A percentile compares a stretch with the other conserved stretches of the same genome.
phyloP scores from a whole-genome alignment of 495 filamentous ascomycete species.

The Darksidea phi region DNA sequence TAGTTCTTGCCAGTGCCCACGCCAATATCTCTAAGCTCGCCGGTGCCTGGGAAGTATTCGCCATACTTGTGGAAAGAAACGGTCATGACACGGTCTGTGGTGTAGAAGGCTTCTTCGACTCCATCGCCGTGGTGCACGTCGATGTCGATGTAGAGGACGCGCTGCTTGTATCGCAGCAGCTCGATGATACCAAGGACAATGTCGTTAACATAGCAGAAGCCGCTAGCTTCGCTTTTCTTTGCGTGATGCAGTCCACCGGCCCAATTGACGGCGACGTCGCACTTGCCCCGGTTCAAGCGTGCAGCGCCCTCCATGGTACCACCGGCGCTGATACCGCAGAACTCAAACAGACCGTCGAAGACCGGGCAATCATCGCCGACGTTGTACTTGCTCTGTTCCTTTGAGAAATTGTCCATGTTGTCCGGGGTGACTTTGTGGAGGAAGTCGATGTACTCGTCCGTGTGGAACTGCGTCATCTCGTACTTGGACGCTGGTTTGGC shows the following conservation, averaged over 20 bases:
- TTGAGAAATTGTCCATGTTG: conserved; percentile 92
- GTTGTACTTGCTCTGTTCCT: conserved; percentile 95
- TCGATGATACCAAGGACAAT: conserved; percentile 96
- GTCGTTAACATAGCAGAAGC: conserved; percentile 98
- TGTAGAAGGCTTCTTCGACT: conserved; percentile 97
- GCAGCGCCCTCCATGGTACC: conserved; percentile 97
- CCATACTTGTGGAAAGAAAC: conserved; percentile 98
- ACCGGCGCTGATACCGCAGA: conserved; percentile 95
- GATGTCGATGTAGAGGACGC: conserved; percentile 96
- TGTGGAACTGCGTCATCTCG: conserved; percentile 99
- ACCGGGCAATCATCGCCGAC: conserved; percentile 98
- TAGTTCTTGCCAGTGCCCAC: conserved; percentile 92
- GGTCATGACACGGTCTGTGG: conserved; percentile 97
- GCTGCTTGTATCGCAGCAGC: conserved; percentile 86
- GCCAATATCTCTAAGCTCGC: conserved; percentile 91
- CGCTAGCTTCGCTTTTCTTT: conserved; percentile 93
- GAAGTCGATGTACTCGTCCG: conserved; percentile 99
- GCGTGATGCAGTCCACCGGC: conserved; percentile 96
- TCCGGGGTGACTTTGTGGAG: conserved; percentile 93
- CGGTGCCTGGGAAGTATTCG: conserved; percentile 97
- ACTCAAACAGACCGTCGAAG: conserved; percentile 96
- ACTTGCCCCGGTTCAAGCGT: conserved; percentile 86
- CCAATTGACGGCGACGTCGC: conserved; percentile 98
- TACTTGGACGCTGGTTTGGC: conserved; percentile 93
- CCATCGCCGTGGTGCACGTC: conserved; percentile 98